Base-by-base conservation (phyloP, 106 monocot species). In the Gastrodia elata region DNA sequence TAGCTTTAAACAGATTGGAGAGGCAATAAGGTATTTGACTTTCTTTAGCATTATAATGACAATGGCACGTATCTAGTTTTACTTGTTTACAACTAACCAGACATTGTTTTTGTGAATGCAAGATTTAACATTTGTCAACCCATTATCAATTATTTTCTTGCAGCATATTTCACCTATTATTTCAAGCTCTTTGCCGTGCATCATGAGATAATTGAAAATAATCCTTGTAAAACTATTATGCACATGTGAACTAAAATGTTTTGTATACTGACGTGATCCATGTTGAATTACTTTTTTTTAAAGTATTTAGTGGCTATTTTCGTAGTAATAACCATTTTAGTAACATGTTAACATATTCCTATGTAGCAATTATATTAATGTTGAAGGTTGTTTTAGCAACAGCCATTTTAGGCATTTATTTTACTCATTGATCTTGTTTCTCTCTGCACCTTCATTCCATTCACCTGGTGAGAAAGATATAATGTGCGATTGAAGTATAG, bases 1-100 rank as follows among this genome's bases (percentile, higher is more conserved):
- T 65, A 86, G 68, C 72, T 98, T 86, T 80, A 93, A 85, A 80
- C 93, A 91, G 82, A 93, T 98, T 79, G 98, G 98, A 58, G 91
- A 91, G 82, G 91, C 64, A 81, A 98, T 93, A 77, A 93, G 98
- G 98, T 98, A 75, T 64, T 32, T 38, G 61, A 61, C 26, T n/a
- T 61, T 61, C 32, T 32, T 3, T n/a, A 22, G 52, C 52, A 52
- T 4, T 52, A 52, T 52, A 52, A 48, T 48, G 48, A 48, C 16
- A 48, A 15, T 48, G 8, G 10, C 48, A 48, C 11, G 48, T 13
- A 48, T 8, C 14, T 16, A 48, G 48, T 18, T 48, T 48, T 48
- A 16, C 48, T 48, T 48, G 7, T 8, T 6, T 59, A 9, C 8
- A 59, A 28, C 58, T 59, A 59, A 26, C 28, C 27, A 7, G 27